Evolutionary conservation across 208 protist genomes (phyloP), one percentile per base, ranked within the genome.

Genomic region (Jaenimonas drosophilae): DNA sequence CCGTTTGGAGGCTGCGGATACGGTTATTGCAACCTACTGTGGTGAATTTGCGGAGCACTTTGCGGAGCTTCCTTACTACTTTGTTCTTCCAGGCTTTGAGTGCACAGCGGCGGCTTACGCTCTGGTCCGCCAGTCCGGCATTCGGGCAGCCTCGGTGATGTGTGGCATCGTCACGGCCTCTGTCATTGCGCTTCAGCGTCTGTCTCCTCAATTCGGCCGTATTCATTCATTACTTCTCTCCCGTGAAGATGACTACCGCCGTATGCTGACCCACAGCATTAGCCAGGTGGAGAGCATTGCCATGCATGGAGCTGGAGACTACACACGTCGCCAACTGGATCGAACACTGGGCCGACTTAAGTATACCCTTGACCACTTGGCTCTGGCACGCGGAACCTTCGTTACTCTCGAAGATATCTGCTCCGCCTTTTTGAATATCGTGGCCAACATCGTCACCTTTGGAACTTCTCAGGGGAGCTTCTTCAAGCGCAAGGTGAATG

Each of bases 1-100:
- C 41, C 69, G 75, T 3, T 58, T 92, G 14, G 69, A 89, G 60
- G 43, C 69, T 4, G 66, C 71, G 1, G 84, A 89, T 51, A 82
- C 79, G 5, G 79, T 74, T 5, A 87, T 92, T 44, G 62, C 76
- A 33, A 85, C 78, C 6, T 92, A 89, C 58, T 92, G 79, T 50
- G 79, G 67, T 7, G 79, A 92, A 49, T 92, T 92, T 53, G 84
- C 84, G 1, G 84, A 92, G 55, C 84, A 92, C 62, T 89, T 92
- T 49, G 79, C 79, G 0, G 79, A 92, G 58, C 71, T 92, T 23
- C 84, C 84, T 4, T 92, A 92, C 45, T 92, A 92, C 58, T 92
- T 92, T 45, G 32, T 89, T 1, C 59, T 92, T 19, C 84, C 84
- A 0, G 60, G 64, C 0, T 46, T 89, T 23, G 84, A 77, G 47